phyloP scores from a whole-genome alignment of 345 rosid species.

The Populus ilicifolia region DNA sequence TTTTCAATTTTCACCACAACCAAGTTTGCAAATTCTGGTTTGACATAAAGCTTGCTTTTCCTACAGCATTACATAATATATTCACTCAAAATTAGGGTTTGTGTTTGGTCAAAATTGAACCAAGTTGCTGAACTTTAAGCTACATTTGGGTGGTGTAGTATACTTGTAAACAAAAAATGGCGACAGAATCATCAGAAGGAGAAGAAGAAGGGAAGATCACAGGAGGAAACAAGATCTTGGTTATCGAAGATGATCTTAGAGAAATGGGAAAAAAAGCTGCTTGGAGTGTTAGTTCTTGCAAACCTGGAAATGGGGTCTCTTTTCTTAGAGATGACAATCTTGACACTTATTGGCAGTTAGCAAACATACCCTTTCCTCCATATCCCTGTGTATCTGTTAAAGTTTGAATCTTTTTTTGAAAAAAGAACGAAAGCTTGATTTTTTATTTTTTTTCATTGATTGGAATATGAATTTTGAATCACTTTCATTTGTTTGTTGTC shows the following conservation, averaged over 20 bases:
- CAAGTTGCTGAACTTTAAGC: not conserved
- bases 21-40: not conserved
- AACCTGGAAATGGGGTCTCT: slow-evolving; percentile 84
- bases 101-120: not conserved
- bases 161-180: slow-evolving; percentile 37
- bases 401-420: not conserved
- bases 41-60: not conserved
- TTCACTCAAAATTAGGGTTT: not conserved
- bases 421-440: not conserved
- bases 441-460: not conserved
- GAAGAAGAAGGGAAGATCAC: slow-evolving; percentile 84
- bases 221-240: slow-evolving; percentile 57
- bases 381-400: not conserved
- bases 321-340: slow-evolving; percentile 83
- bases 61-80: not conserved
- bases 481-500: not conserved
- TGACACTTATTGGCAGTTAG: slow-evolving; percentile 91
- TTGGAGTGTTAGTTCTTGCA: slow-evolving; percentile 98
- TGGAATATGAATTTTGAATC: not conserved
- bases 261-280: slow-evolving; percentile 91
- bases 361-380: not conserved
- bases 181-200: slow-evolving; percentile 83
- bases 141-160: not conserved
- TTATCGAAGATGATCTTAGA: slow-evolving; percentile 71
- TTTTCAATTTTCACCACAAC: not conserved